A percentile compares a stretch with the other conserved stretches of the same genome.
phyloP scores from a whole-genome alignment of 169 alveolate species.

The Cryptosporidium bovis region DNA sequence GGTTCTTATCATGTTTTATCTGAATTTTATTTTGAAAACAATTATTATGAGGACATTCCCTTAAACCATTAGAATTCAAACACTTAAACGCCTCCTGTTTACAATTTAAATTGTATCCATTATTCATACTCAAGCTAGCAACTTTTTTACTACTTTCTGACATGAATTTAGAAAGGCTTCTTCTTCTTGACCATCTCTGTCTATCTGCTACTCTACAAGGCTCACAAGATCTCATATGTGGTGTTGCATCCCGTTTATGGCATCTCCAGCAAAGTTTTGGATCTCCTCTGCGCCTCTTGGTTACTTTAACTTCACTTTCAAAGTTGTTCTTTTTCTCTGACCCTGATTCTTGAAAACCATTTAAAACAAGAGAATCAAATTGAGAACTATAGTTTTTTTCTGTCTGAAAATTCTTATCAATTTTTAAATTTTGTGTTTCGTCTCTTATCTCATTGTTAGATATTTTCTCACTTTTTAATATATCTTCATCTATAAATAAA shows the following conservation, averaged over 20 bases:
- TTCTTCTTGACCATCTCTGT: conserved; percentile 74
- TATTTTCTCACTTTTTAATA: neutral
- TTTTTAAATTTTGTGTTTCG: conserved; percentile 11
- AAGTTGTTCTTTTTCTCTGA: conserved; percentile 21
- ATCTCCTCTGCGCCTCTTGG: conserved; percentile 44
- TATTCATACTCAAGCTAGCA: neutral
- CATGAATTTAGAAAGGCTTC: conserved; percentile 44
- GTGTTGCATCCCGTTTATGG: conserved; percentile 74
- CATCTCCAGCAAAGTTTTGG: conserved; percentile 75
- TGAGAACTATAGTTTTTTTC: conserved; percentile 2
- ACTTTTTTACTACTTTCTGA: conserved; percentile 14
- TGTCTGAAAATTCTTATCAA: conserved; percentile 1
- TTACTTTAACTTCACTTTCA: conserved; percentile 12
- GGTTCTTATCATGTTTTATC: conserved; percentile 33
- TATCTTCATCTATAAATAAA: conserved; percentile 25
- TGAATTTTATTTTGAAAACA: conserved; percentile 35
- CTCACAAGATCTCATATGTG: conserved; percentile 74
- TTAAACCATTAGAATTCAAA: conserved; percentile 1
- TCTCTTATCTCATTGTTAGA: conserved; percentile 12
- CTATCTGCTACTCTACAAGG: conserved; percentile 75
- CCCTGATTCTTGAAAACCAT: neutral
- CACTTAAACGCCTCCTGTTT: conserved; percentile 12
- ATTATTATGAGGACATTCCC: conserved; percentile 9
- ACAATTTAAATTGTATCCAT: neutral
- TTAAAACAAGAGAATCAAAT: conserved; percentile 11